phyloP scores from a whole-genome alignment of 495 filamentous ascomycete genomes.

The Neurospora sp. region DNA sequence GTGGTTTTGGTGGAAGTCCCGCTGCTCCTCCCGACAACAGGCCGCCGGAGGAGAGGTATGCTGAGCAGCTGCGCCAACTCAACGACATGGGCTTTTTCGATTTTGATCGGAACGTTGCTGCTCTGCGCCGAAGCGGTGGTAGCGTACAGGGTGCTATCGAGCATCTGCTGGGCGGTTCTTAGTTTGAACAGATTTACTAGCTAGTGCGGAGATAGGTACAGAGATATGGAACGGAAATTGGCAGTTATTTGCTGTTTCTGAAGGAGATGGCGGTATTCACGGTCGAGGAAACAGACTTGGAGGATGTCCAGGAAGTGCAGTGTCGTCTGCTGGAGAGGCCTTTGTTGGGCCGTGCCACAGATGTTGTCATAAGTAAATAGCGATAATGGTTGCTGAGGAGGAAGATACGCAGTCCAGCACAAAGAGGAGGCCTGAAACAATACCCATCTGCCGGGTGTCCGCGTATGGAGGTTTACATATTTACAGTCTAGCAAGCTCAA shows the following conservation, averaged over 20 bases:
- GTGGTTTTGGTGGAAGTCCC: constrained; percentile 20
- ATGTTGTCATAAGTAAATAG: not conserved
- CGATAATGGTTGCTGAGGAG: not conserved
- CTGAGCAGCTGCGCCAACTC: constrained; percentile 78
- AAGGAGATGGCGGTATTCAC: not conserved
- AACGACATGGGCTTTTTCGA: constrained; percentile 99
- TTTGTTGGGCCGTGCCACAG: not conserved
- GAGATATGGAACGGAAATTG: not conserved
- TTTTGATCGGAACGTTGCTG: constrained; percentile 85
- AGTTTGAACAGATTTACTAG: not conserved
- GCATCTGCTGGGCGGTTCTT: constrained; percentile 44
- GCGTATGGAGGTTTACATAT: not conserved
- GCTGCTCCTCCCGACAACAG: constrained; percentile 61
- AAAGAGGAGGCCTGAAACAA: not conserved
- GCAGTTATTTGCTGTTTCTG: not conserved
- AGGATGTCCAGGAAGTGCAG: not conserved
- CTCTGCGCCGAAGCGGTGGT: constrained; percentile 79
- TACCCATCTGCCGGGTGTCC: not conserved
- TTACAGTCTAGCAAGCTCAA: not conserved
- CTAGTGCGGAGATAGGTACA: not conserved
- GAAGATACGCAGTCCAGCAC: not conserved
- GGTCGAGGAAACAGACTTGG: not conserved
- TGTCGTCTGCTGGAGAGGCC: not conserved
- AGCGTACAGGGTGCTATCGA: constrained; percentile 95
- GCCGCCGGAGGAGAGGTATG: constrained; percentile 89